phyloP scores from a whole-genome alignment of 371 early-diverging fungal species.

The Mucor velutinosus region DNA sequence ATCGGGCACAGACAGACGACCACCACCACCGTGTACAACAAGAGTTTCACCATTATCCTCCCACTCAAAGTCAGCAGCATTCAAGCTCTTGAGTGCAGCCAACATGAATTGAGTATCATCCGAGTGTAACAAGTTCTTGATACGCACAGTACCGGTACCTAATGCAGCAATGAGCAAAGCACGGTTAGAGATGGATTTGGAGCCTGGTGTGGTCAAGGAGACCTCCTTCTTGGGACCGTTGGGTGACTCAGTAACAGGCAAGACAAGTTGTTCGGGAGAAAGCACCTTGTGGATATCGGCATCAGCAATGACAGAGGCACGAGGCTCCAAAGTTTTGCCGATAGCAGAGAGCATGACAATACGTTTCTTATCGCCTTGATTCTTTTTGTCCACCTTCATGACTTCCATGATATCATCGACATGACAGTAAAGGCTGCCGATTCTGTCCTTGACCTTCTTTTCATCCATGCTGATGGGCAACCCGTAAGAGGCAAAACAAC shows the following conservation, averaged over 20 bases:
- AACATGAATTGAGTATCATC: constrained; percentile 98
- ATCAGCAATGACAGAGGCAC: constrained; percentile 84
- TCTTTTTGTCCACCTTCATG: constrained; percentile 97
- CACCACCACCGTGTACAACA: constrained; percentile 82
- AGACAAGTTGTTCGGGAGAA: constrained; percentile 78
- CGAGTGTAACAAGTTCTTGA: constrained; percentile 90
- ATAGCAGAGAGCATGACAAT: constrained; percentile 88
- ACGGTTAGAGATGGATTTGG: constrained; percentile 97
- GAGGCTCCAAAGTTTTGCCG: constrained; percentile 83
- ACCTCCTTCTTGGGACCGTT: constrained; percentile 47
- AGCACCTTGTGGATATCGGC: constrained; percentile 81
- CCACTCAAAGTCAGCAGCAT: constrained; percentile 87
- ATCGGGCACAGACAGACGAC: constrained; percentile 75
- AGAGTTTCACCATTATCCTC: constrained; percentile 92
- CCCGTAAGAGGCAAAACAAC: constrained; percentile 87
- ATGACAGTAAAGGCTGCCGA: constrained; percentile 67
- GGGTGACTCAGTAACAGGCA: constrained; percentile 58
- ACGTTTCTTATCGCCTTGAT: constrained; percentile 88
- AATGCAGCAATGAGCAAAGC: constrained; percentile 92
- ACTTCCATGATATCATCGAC: constrained; percentile 86
- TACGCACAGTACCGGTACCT: constrained; percentile 80
- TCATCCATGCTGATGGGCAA: constrained; percentile 87
- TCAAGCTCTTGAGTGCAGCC: constrained; percentile 85
- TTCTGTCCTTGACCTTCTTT: constrained; percentile 66
- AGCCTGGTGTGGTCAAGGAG: constrained; percentile 85